Base-by-base conservation (phyloP, 768 basidiomycete genomes). In the Cystobasidium onofrii region DNA sequence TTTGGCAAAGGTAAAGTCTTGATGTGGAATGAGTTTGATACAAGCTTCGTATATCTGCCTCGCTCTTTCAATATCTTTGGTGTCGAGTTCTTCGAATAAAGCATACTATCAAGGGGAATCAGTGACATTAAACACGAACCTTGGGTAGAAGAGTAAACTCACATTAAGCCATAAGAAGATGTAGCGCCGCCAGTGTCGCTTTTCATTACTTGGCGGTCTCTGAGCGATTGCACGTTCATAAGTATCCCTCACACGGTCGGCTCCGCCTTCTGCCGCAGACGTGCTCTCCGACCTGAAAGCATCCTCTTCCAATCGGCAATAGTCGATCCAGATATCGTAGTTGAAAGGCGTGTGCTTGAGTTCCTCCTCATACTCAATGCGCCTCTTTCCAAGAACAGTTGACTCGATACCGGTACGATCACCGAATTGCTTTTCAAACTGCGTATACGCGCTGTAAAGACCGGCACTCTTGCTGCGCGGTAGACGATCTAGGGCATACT, bases 301-400 rank as follows among this genome's bases (percentile, higher is more conserved):
- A 27, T 88, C 90, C 81, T 98, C 96, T 80, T 98, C 96, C 39
- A 99, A 80, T 20, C 94, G 86, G 25, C 92, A 86, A 77, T 95
- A 95, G 79, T 98, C 96, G 79, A 99, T 97, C 96, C 96, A 99
- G 0, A 90, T 89, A 81, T 98, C 96, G 80, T 97, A 99, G 80
- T 97, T 97, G 52, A 89, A 87, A 0, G 91, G 88, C 76, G 98
- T 92, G 73, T 95, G 89, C 12, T 88, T 81, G 1, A 98, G 82
- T 81, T 99, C 96, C 76, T 99, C 96, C 80, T 99, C 96, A 79
- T 99, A 98, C 78, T 98, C 93, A 72, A 99, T 97, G 44, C 96
- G 86, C n/a, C 96, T 88, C 81, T 97, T 99, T 36, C 94, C 94
- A 0, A 97, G 86, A 0, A 99, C 95, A 7, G 96, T 99, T 46